Percentiles rank a stretch among this genome's conserved stretches.
Conservation (phyloP, 805 yeast species). For the Schwanniomyces occidentalis region DNA sequence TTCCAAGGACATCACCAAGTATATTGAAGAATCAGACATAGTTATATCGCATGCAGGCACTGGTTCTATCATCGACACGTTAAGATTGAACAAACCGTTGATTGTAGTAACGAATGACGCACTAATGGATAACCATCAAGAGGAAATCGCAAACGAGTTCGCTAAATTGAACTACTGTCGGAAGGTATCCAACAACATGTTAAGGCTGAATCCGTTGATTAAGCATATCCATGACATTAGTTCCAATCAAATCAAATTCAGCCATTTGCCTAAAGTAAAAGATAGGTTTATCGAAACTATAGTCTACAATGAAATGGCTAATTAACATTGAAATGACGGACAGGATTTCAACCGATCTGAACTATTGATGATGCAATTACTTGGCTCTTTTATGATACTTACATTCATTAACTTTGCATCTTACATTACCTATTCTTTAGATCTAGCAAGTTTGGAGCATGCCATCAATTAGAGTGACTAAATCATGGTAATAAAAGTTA, state of each 20-base stretch:
- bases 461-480: no score
- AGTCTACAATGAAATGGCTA: conserved; percentile 5
- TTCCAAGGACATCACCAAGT: conserved; percentile 24
- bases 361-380: no score
- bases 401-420: no score
- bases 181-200: conserved; percentile 2
- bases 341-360: no score
- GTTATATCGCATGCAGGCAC: conserved; percentile 91
- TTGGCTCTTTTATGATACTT: no score
- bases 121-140: conserved; percentile 88
- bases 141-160: conserved; percentile 58
- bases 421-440: no score
- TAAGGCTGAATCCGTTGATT: background rate
- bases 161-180: conserved; percentile 12
- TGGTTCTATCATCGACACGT: conserved; percentile 83
- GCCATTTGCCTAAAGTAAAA: conserved; percentile 1
- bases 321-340: no score
- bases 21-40: conserved; percentile 50
- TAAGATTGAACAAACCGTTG: conserved; percentile 55
- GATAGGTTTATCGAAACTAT: conserved; percentile 1
- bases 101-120: conserved; percentile 69
- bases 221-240: background rate
- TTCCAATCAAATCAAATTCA: background rate
- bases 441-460: no score
- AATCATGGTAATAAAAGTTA: no score